phyloP scores from a whole-genome alignment of 2,329 filamentous ascomycete genomes.

The Sclerotinia spermophila region DNA sequence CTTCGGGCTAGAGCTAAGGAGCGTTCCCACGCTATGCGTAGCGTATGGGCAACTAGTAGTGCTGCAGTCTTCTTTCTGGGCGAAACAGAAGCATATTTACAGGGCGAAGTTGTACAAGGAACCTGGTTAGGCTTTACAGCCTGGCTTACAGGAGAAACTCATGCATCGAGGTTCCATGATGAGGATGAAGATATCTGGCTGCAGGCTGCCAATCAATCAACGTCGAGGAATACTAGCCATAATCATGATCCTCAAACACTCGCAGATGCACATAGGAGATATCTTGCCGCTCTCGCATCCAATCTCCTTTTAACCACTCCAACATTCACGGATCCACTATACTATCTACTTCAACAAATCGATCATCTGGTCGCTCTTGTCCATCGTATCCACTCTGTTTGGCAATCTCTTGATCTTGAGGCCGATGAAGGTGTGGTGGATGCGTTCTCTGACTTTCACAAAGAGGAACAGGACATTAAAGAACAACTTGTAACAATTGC shows the following conservation, averaged over 20 bases:
- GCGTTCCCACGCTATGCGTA: conserved; percentile 67
- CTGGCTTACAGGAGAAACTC: conserved; percentile 56
- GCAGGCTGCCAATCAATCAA: conserved; percentile 29
- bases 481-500: conserved; percentile 62
- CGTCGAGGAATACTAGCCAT: conserved; percentile 26
- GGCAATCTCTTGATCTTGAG: conserved; percentile 75
- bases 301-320: conserved; percentile 63
- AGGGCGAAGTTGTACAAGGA: conserved; percentile 79
- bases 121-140: conserved; percentile 75
- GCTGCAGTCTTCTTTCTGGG: conserved; percentile 85
- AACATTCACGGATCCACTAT: conserved; percentile 61
- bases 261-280: conserved; percentile 72
- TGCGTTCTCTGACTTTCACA: conserved; percentile 64
- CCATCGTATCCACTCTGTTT: conserved; percentile 70
- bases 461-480: conserved; percentile 68
- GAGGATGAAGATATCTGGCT: conserved; percentile 45
- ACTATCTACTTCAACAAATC: conserved; percentile 66
- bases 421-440: conserved; percentile 78
- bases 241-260: conserved; percentile 80
- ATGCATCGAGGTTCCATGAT: conserved; percentile 17
- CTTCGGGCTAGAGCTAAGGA: conserved; percentile 61
- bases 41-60: conserved; percentile 85
- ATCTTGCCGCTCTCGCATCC: conserved; percentile 65
- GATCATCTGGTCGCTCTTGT: conserved; percentile 79
- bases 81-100: conserved; percentile 83